phyloP scores from a whole-genome alignment of 768 basidiomycete genomes.

The Phylloporus sp. region DNA sequence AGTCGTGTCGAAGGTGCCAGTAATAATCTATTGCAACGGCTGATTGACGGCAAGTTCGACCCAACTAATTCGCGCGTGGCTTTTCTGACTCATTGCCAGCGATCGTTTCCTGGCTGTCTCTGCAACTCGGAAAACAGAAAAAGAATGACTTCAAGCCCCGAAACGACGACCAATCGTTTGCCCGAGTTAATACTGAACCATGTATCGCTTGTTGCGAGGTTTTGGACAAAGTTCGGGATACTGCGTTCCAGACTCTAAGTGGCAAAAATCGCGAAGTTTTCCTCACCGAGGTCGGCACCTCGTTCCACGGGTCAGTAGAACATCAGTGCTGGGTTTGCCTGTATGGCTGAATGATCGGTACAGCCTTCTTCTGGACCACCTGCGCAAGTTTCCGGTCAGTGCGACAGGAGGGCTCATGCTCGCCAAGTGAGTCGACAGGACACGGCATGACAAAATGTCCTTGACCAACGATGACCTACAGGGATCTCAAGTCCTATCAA shows the following conservation, averaged over 20 bases:
- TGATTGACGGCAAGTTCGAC: conserved; percentile 67
- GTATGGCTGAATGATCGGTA: conserved; percentile 5
- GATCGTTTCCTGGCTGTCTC: conserved; percentile 68
- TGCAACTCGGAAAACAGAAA: conserved; percentile 87
- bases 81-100: conserved; percentile 37
- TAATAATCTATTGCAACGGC: conserved; percentile 74
- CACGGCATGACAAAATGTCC: background rate
- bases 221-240: conserved; percentile 77
- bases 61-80: background rate
- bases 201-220: conserved; percentile 82
- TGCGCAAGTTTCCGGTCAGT: conserved; percentile 94
- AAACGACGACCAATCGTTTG: conserved; percentile 94
- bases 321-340: background rate
- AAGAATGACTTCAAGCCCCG: conserved; percentile 95
- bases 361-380: conserved; percentile 88
- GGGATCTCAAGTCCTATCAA: conserved; percentile 96
- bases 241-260: conserved; percentile 69
- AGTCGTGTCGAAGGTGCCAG: conserved; percentile 80
- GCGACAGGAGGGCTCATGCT: conserved; percentile 97
- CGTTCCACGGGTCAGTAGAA: conserved; percentile 75
- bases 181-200: conserved; percentile 91
- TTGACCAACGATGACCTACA: conserved; percentile 29
- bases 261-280: conserved; percentile 94
- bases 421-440: conserved; percentile 70
- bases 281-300: conserved; percentile 88